phyloP scores from a whole-genome alignment of 2,329 filamentous ascomycete species.

The Didymella arachidicola region DNA sequence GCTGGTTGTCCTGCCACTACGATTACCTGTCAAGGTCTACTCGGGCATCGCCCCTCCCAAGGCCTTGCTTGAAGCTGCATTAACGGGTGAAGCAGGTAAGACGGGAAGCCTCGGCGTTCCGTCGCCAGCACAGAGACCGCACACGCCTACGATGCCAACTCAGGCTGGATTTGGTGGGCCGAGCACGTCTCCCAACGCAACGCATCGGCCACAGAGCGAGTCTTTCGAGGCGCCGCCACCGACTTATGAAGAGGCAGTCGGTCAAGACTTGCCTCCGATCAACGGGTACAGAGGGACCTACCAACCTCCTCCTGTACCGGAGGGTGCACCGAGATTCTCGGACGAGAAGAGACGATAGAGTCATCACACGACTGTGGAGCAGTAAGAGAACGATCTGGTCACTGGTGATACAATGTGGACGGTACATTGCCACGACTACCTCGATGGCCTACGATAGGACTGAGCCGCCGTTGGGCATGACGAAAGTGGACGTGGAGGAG shows the following conservation, averaged over 20 bases:
- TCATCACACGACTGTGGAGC: constrained; percentile 16
- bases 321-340: constrained; percentile 47
- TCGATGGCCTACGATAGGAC: background rate
- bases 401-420: constrained; percentile 4
- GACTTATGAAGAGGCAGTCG: constrained; percentile 93
- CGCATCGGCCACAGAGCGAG: constrained; percentile 16
- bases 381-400: background rate
- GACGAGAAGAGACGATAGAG: constrained; percentile 49
- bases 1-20: constrained; percentile 77
- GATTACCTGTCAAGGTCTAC: constrained; percentile 80
- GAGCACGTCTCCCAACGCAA: constrained; percentile 21
- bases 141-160: constrained; percentile 38
- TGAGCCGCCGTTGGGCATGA: constrained; percentile 18
- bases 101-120: constrained; percentile 25
- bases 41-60: constrained; percentile 86
- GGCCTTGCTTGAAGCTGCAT: constrained; percentile 74
- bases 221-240: constrained; percentile 69
- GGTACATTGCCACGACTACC: background rate
- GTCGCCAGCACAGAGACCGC: constrained; percentile 27
- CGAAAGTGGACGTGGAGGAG: constrained; percentile 19
- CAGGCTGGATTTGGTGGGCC: constrained; percentile 30
- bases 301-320: constrained; percentile 53
- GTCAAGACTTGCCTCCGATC: constrained; percentile 76
- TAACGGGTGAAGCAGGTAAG: constrained; percentile 35
- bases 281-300: constrained; percentile 76